These are phyloP conservation scores for Schizosaccharomyces octosporus DNA, from an alignment of 805 yeast species.

Conservation along the genomic window DNA sequence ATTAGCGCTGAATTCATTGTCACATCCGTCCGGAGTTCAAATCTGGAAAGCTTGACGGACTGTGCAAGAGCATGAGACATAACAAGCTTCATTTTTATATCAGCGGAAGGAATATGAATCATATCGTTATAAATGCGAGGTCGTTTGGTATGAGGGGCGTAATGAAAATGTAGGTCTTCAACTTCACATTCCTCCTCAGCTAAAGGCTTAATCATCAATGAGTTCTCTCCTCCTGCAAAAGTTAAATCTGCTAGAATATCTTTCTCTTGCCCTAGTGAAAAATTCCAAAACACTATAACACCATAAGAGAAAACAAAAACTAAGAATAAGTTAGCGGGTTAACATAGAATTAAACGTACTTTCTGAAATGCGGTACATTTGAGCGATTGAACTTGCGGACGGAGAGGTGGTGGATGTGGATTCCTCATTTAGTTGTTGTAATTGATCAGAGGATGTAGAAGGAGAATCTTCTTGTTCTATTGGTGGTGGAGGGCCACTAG, in stretches of 20 bases:
- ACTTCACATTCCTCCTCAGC: constrained; percentile 80
- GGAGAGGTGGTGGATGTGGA: background rate
- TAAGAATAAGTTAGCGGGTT: background rate
- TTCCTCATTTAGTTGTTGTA: background rate
- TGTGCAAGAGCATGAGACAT: constrained; percentile 94
- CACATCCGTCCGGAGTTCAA: constrained; percentile 67
- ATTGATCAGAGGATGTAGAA: constrained; percentile 25
- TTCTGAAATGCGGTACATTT: background rate
- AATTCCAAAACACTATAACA: constrained; percentile 95
- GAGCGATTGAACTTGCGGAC: background rate
- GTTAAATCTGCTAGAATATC: constrained; percentile 77
- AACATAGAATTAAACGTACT: background rate
- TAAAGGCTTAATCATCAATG: constrained; percentile 26
- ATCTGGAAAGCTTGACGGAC: constrained; percentile 70
- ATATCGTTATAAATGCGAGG: constrained; percentile 59
- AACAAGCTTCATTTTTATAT: constrained; percentile 74
- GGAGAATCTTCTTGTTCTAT: constrained; percentile 14
- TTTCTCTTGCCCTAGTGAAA: constrained; percentile 75
- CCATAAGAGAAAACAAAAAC: constrained; percentile 79
- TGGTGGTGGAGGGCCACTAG: constrained; percentile 13
- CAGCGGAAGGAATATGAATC: constrained; percentile 74
- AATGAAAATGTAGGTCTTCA: constrained; percentile 62
- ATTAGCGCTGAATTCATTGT: constrained; percentile 55
- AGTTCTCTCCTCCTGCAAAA: constrained; percentile 21
- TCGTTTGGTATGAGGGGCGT: constrained; percentile 22